A percentile compares a stretch with the other conserved stretches of the same genome.
phyloP scores from a whole-genome alignment of 139 green algal genomes.

The Monoraphidium neglectum region DNA sequence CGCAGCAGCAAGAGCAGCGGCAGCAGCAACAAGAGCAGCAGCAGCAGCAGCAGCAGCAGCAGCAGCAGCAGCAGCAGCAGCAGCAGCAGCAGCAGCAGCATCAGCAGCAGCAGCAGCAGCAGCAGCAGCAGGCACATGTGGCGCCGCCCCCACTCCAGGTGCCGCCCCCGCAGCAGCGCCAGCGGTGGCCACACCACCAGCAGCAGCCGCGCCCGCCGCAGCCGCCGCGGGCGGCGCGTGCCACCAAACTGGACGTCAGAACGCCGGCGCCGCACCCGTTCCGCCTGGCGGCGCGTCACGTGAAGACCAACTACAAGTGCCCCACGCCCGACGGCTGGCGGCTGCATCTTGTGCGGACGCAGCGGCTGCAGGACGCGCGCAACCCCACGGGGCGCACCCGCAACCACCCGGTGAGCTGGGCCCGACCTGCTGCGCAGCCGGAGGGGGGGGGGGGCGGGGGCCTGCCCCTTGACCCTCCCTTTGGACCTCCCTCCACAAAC shows the following conservation, averaged over 20 bases:
- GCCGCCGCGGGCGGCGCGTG: too few species aligned
- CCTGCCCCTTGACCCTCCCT: not conserved
- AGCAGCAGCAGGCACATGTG: not conserved
- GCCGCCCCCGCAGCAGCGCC: not conserved
- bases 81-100: not conserved
- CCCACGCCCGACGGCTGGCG: conserved; percentile 41
- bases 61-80: not conserved
- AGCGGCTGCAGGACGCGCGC: not conserved
- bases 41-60: conserved; percentile 18
- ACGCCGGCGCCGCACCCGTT: conserved; percentile 20
- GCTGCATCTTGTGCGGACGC: conserved; percentile 43
- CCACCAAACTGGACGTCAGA: too few species aligned
- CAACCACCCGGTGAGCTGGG: not conserved
- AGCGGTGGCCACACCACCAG: conserved; percentile 10
- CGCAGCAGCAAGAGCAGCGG: not conserved
- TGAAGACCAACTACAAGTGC: conserved; percentile 33
- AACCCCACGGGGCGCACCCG: not conserved
- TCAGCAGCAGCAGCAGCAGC: conserved; percentile 10
- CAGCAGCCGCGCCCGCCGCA: conserved; percentile 14
- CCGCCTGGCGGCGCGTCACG: conserved; percentile 17
- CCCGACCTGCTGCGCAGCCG: not conserved
- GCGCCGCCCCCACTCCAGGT: not conserved
- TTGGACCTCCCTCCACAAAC: not conserved
- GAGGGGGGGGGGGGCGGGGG: not conserved
- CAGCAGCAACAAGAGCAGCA: conserved; percentile 25